Percentiles rank a stretch among this genome's conserved stretches.
Evolutionary conservation across 495 filamentous ascomycete genomes (phyloP).

Genomic region (Schizothecium vesticola): DNA sequence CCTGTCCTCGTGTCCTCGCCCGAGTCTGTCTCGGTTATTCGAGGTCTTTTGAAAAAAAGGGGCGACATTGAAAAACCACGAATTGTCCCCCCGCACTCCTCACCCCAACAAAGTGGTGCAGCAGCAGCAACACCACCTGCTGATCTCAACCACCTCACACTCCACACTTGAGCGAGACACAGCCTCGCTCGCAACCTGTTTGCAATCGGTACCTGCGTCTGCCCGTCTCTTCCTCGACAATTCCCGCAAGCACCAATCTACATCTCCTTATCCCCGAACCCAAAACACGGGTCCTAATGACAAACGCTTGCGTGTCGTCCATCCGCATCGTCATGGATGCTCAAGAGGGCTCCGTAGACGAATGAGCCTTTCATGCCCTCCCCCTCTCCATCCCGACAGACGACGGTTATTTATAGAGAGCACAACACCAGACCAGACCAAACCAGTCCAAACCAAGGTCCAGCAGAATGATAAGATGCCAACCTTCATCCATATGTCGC

Average conservation of each 20-base stretch:
- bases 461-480: not conserved
- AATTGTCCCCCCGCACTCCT: not conserved
- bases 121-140: not conserved
- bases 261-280: not conserved
- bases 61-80: not conserved
- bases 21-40: constrained; percentile 1
- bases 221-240: not conserved
- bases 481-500: not conserved
- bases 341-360: too few species aligned
- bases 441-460: not conserved
- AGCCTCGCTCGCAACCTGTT: not conserved
- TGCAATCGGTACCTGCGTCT: not conserved
- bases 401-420: not conserved
- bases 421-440: not conserved
- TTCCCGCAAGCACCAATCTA: not conserved
- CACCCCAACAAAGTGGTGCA: not conserved
- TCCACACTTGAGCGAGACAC: not conserved
- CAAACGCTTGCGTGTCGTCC: not conserved
- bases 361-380: not conserved
- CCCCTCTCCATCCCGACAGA: not conserved
- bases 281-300: not conserved
- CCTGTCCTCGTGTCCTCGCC: not conserved
- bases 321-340: too few species aligned
- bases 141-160: not conserved
- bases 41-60: not conserved